Evolutionary conservation across 768 basidiomycete species (phyloP).

Genomic region (Lanmaoa rubissima): DNA sequence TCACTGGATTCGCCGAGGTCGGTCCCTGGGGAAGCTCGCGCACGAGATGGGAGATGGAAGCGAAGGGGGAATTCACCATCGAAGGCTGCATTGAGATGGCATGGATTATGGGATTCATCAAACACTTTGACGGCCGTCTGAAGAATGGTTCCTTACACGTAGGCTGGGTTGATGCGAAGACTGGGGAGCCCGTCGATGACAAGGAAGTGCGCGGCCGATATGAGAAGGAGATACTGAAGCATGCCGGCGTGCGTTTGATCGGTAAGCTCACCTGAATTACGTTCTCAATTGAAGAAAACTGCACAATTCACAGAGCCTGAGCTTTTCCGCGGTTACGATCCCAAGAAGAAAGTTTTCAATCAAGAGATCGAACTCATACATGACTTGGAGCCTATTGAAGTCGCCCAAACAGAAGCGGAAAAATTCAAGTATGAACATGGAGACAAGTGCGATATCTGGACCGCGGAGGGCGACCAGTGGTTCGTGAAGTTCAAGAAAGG

Average conservation of each 20-base stretch:
- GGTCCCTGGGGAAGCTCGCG: slow-evolving; percentile 98
- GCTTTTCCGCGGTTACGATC: slow-evolving; percentile 96
- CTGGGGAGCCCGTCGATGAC: slow-evolving; percentile 92
- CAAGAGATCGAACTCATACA: slow-evolving; percentile 97
- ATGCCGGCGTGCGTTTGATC: slow-evolving; percentile 92
- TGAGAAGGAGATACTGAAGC: slow-evolving; percentile 88
- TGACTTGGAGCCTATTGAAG: slow-evolving; percentile 95
- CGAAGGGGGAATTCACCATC: slow-evolving; percentile 93
- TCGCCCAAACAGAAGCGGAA: slow-evolving; percentile 84
- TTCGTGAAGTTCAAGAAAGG: slow-evolving; percentile 99
- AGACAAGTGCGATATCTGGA: slow-evolving; percentile 95
- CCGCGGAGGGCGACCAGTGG: slow-evolving; percentile 89
- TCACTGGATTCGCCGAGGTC: slow-evolving; percentile 97
- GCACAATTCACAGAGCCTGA: slow-evolving; percentile 73
- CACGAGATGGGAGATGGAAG: slow-evolving; percentile 99
- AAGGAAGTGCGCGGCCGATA: slow-evolving; percentile 94
- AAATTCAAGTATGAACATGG: slow-evolving; percentile 97
- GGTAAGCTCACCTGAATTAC: slow-evolving; percentile 49
- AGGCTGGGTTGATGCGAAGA: slow-evolving; percentile 97
- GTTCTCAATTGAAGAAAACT: slow-evolving; percentile 10
- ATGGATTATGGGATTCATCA: slow-evolving; percentile 99
- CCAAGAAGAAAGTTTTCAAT: slow-evolving; percentile 95
- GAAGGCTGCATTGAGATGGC: slow-evolving; percentile 99
- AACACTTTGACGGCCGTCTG: slow-evolving; percentile 96
- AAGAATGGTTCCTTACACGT: slow-evolving; percentile 92